Base-by-base conservation (phyloP, 2,329 filamentous ascomycete genomes). In the Ophiosphaerella herpotricha region DNA sequence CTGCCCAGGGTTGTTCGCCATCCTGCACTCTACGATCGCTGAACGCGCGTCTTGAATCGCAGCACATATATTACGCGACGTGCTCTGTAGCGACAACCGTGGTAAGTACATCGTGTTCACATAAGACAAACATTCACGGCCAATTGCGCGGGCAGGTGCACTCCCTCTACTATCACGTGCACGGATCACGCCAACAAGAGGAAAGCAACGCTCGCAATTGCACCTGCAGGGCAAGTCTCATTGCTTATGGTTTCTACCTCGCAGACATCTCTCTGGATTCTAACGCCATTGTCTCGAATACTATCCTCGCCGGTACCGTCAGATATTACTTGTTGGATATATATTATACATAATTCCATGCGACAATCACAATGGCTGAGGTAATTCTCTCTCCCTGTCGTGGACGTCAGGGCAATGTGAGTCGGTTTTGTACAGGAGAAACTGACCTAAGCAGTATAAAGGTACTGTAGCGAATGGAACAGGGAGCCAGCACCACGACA, bases 351-450 rank as follows among this genome's bases (percentile, higher is more conserved):
- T 36, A 44, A 31, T 37, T n/a, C 32, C n/a, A 32, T 50, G 36
- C 50, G 14, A 45, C 48, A 39, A 41, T 41, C 46, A 26, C 43
- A 42, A 63, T 61, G 58, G 58, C 57, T 36, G 60, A 65, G 46
- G 61, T 64, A 61, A 54, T 49, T 38, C 11, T 11, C 39, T 9
- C 18, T 29, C 14, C 32, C 7, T 12, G 12, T 11, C 21, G 9
- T 12, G n/a, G 2, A 21, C 31, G 14, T 26, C 29, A 13, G 9
- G 9, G 12, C 33, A 36, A 12, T 21, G 21, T 8, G 16, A 37
- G 32, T 4, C 7, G 8, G 7, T 31, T 13, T 21, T 9, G 7
- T 24, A 33, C 43, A 37, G 23, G 24, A 14, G 13, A 39, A 8
- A 21, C 37, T 35, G 13, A 46, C 5, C 12, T 14, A 23, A 29